These are phyloP conservation scores for Nakaseomyces kungkrabaensis DNA, from an alignment of 1,139 yeast species.

Conservation along the genomic window DNA sequence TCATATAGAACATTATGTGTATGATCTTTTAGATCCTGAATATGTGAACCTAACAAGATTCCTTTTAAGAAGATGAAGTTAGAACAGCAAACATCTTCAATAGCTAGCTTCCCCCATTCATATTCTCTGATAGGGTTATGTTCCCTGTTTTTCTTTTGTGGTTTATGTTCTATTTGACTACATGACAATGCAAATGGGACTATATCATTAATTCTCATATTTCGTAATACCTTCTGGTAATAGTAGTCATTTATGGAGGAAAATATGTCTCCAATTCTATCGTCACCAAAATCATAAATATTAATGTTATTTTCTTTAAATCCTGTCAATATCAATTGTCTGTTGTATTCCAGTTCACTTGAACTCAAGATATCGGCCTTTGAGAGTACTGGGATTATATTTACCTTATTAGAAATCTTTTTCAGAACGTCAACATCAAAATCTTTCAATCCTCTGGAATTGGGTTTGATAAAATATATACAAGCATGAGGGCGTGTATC, in stretches of 20 bases:
- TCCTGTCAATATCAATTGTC: conserved; percentile 37
- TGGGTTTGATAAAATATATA: conserved; percentile 50
- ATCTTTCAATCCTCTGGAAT: conserved; percentile 43
- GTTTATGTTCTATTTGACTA: conserved; percentile 31
- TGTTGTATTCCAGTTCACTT: conserved; percentile 38
- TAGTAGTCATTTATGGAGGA: conserved; percentile 21
- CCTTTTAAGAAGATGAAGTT: conserved; percentile 80
- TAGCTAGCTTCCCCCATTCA: conserved; percentile 92
- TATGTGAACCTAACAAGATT: conserved; percentile 80
- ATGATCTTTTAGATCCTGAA: conserved; percentile 84
- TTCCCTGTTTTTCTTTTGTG: conserved; percentile 17
- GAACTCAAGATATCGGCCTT: conserved; percentile 50
- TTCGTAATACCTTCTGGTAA: conserved; percentile 1
- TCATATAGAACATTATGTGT: conserved; percentile 91
- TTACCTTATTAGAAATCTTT: conserved; percentile 40
- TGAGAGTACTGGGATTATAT: conserved; percentile 47
- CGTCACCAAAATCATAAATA: conserved; percentile 40
- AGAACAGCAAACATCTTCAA: conserved; percentile 72
- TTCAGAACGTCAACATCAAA: conserved; percentile 42
- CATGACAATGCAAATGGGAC: conserved; percentile 43
- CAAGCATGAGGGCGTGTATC: conserved; percentile 59
- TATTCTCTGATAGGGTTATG: conserved; percentile 48
- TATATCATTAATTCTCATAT: conserved; percentile 29
- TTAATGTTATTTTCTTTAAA: conserved; percentile 38
- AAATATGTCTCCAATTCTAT: conserved; percentile 28